These are phyloP conservation scores for Fomes fomentarius DNA, from an alignment of 1,284 basidiomycete species.

Conservation along the genomic window DNA sequence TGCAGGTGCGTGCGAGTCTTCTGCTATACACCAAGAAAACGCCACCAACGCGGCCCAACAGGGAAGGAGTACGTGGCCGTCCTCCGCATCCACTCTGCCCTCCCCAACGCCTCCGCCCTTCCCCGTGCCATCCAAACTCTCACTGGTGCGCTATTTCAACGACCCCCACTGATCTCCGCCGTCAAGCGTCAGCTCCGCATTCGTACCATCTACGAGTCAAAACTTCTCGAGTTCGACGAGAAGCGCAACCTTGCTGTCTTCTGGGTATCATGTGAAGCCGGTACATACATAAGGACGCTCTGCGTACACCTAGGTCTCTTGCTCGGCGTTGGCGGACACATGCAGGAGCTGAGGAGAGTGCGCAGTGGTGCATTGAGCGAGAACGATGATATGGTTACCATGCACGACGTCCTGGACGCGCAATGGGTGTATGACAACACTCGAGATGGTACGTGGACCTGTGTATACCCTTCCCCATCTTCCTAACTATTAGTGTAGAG, in stretches of 20 bases:
- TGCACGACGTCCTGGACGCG: constrained; percentile 99
- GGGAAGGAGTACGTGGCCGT: constrained; percentile 99
- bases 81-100: constrained; percentile 85
- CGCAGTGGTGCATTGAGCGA: constrained; percentile 96
- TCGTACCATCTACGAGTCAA: constrained; percentile 97
- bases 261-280: constrained; percentile 99
- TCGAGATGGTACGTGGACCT: constrained; percentile 73
- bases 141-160: constrained; percentile 98
- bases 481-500: constrained; percentile 52
- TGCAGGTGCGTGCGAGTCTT: constrained; percentile 61
- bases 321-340: constrained; percentile 97
- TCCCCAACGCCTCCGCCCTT: constrained; percentile 84
- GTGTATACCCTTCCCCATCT: neutral
- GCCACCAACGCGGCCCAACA: constrained; percentile 30
- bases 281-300: constrained; percentile 97
- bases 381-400: constrained; percentile 98
- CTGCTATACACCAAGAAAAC: neutral
- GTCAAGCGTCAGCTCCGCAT: constrained; percentile 99
- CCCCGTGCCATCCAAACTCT: constrained; percentile 95
- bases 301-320: constrained; percentile 97
- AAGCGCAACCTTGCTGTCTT: constrained; percentile 97
- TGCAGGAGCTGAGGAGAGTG: constrained; percentile 98
- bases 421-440: constrained; percentile 99
- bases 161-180: constrained; percentile 97
- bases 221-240: constrained; percentile 97